phyloP scores from a whole-genome alignment of 352 stramenopile genomes.

The Blastocystis sp. region DNA sequence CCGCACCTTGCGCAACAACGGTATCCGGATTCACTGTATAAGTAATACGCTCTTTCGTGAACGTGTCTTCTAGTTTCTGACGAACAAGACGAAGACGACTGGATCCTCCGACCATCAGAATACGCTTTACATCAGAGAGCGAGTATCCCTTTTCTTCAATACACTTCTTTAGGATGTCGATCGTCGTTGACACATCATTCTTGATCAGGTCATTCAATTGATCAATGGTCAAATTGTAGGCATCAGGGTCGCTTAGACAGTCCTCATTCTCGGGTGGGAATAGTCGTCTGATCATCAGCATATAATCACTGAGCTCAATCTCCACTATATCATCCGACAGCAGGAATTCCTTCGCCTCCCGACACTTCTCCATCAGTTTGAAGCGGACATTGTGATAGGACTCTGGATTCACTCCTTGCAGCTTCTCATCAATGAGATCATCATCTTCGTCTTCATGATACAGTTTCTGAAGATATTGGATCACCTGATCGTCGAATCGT shows the following conservation, averaged over 20 bases:
- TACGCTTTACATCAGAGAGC: conserved; percentile 89
- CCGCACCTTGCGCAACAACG: conserved; percentile 83
- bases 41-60: conserved; percentile 64
- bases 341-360: conserved; percentile 1
- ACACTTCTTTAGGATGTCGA: conserved; percentile 83
- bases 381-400: neutral
- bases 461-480: neutral
- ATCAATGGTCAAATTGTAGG: neutral
- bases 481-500: conserved; percentile 61
- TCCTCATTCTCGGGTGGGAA: neutral
- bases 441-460: neutral
- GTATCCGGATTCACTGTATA: conserved; percentile 87
- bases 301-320: neutral
- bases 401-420: neutral
- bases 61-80: conserved; percentile 89
- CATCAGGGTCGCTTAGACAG: neutral
- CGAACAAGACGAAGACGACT: conserved; percentile 95
- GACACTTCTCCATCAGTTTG: neutral
- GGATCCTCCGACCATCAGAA: conserved; percentile 94
- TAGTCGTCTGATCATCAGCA: neutral
- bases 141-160: conserved; percentile 79
- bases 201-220: neutral
- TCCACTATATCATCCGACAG: neutral
- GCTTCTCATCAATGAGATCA: neutral
- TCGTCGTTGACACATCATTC: conserved; percentile 71